These are phyloP conservation scores for Escovopsis sp. DNA, from an alignment of 2,329 filamentous ascomycete species.

Conservation along the genomic window DNA sequence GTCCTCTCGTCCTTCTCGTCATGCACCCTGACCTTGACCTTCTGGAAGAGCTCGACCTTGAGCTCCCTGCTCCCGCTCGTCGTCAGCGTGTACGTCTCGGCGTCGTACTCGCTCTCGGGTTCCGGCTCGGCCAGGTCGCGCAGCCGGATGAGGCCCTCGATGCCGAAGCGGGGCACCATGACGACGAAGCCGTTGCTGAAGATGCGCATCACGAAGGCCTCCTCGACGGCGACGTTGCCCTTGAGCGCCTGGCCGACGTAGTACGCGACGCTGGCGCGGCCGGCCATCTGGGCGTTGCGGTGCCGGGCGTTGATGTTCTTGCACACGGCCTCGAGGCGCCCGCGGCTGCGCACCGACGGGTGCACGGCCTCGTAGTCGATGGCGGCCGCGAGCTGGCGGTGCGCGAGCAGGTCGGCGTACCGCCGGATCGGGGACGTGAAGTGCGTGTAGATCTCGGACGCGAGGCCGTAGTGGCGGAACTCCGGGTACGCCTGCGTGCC, in stretches of 20 bases:
- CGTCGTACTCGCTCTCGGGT: conserved; percentile 71
- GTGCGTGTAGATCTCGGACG: conserved; percentile 94
- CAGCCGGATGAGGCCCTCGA: conserved; percentile 80
- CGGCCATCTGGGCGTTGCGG: conserved; percentile 91
- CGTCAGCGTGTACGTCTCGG: conserved; percentile 66
- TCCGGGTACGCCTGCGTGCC: conserved; percentile 87
- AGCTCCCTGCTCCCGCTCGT: conserved; percentile 40
- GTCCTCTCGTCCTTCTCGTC: conserved; percentile 90
- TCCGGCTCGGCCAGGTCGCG: conserved; percentile 67
- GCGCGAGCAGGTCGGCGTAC: conserved; percentile 91
- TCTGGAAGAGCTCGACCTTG: conserved; percentile 75
- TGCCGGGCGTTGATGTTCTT: conserved; percentile 97
- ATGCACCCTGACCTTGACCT: conserved; percentile 74
- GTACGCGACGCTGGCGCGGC: conserved; percentile 88
- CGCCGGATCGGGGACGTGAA: conserved; percentile 96
- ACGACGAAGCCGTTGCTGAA: conserved; percentile 97
- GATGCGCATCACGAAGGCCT: conserved; percentile 91
- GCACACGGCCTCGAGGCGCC: conserved; percentile 83
- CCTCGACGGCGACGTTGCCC: conserved; percentile 56
- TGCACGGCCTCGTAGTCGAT: conserved; percentile 88
- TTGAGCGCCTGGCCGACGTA: conserved; percentile 95
- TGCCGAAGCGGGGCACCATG: conserved; percentile 88
- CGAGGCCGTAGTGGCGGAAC: conserved; percentile 93
- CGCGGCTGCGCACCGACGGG: conserved; percentile 63
- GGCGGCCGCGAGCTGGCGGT: conserved; percentile 86